Conservation (phyloP, 306 rosid genomes). For the Ormosia semicastrata region DNA sequence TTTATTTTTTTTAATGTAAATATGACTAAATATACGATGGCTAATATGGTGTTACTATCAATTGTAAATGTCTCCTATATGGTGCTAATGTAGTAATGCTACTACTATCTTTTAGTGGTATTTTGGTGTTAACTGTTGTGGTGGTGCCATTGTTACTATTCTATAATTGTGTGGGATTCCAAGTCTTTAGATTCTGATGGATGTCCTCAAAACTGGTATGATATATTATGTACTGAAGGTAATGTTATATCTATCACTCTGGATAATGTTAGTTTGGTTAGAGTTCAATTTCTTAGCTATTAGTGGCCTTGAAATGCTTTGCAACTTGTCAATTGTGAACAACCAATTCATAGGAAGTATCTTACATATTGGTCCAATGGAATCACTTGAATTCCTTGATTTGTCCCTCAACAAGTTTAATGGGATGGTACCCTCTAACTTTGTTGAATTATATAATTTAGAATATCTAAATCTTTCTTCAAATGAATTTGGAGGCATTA, state of each 20-base stretch:
- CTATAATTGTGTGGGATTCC: too few species aligned
- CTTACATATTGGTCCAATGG: slow-evolving; percentile 37
- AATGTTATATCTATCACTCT: slow-evolving; percentile 55
- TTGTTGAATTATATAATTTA: slow-evolving; percentile 37
- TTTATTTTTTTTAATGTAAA: too few species aligned
- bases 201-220: slow-evolving; percentile 74
- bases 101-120: too few species aligned
- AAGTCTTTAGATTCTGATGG: slow-evolving; percentile 64
- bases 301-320: slow-evolving; percentile 56
- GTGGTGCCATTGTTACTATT: too few species aligned
- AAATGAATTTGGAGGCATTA: slow-evolving; percentile 57
- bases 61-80: too few species aligned
- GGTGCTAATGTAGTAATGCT: too few species aligned
- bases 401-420: slow-evolving; percentile 62
- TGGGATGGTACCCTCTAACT: slow-evolving; percentile 44
- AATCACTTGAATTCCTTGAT: slow-evolving; percentile 57
- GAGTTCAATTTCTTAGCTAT: slow-evolving; percentile 59
- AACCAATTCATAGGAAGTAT: slow-evolving; percentile 63
- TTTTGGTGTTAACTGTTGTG: too few species aligned
- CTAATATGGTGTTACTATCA: too few species aligned
- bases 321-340: slow-evolving; percentile 60
- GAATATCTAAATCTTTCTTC: slow-evolving; percentile 64
- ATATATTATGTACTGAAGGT: slow-evolving; percentile 55
- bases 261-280: slow-evolving; percentile 54
- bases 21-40: too few species aligned